Percentiles rank a stretch among this genome's conserved stretches.
These are phyloP conservation scores for Pichia sp. DNA, from an alignment of 1,139 yeast species.

Conservation along the genomic window DNA sequence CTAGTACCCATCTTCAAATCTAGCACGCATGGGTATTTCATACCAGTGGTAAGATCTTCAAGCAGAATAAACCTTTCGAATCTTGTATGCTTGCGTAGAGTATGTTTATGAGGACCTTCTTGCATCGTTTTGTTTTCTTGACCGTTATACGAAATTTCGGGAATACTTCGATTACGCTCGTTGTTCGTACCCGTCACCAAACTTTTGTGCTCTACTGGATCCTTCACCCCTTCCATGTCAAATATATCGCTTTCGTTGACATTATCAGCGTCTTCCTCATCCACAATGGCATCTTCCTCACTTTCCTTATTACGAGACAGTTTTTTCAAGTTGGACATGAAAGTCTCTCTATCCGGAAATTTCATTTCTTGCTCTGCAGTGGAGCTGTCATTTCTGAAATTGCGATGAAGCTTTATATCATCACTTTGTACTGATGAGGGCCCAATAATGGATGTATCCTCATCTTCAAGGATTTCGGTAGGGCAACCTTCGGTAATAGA, in stretches of 20 bases:
- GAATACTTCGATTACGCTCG: too few relatives aligned
- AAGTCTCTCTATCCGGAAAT: slow-evolving; percentile 18
- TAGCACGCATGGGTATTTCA: slow-evolving; percentile 82
- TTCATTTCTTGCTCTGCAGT: slow-evolving; percentile 32
- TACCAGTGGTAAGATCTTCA: slow-evolving; percentile 84
- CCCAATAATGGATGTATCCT: slow-evolving; percentile 7
- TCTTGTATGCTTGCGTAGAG: slow-evolving; percentile 36
- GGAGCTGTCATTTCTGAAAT: slow-evolving; percentile 11
- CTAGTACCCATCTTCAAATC: slow-evolving; percentile 98
- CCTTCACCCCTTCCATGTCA: slow-evolving; percentile 15
- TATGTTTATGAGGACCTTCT: neutral
- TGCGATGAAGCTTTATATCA: slow-evolving; percentile 21
- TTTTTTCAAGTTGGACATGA: slow-evolving; percentile 17
- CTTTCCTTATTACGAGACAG: slow-evolving; percentile 4
- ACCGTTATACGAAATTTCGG: neutral
- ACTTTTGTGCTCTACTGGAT: neutral
- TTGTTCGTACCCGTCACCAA: too few relatives aligned
- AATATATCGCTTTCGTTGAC: slow-evolving; percentile 14
- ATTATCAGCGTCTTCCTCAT: slow-evolving; percentile 18
- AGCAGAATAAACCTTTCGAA: slow-evolving; percentile 81
- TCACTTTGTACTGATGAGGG: slow-evolving; percentile 24
- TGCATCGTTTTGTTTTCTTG: neutral
- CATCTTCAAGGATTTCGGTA: neutral
- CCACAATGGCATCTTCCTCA: slow-evolving; percentile 25
- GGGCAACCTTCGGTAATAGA: slow-evolving; percentile 1